Evolutionary conservation across 192 early-diverging fungal species (phyloP).

Genomic region (Haplosporangium gracile): DNA sequence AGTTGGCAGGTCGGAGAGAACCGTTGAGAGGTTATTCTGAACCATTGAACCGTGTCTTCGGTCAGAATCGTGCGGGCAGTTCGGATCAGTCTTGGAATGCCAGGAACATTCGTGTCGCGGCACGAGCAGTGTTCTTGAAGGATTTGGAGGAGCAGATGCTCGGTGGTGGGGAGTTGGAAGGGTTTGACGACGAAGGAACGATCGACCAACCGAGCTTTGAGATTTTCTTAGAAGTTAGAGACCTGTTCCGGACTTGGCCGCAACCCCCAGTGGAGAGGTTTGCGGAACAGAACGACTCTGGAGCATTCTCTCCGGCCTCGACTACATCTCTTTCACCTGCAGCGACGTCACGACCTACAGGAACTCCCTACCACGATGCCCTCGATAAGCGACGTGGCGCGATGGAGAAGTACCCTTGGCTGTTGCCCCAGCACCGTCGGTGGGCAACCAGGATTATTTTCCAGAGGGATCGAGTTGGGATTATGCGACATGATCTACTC

Average conservation of each 20-base stretch:
- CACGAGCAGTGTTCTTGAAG: conserved; percentile 62
- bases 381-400: conserved; percentile 3
- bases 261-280: conserved; percentile 34
- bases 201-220: conserved; percentile 44
- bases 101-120: conserved; percentile 33
- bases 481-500: conserved; percentile 63
- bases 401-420: conserved; percentile 52
- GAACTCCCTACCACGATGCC: not conserved
- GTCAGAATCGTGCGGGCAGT: not conserved
- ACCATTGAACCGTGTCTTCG: conserved; percentile 8
- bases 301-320: not conserved
- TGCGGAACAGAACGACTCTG: not conserved
- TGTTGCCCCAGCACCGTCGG: conserved; percentile 54
- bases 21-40: conserved; percentile 27
- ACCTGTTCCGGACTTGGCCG: conserved; percentile 33
- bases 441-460: conserved; percentile 62
- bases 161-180: conserved; percentile 33
- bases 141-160: conserved; percentile 62
- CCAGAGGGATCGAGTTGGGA: conserved; percentile 61
- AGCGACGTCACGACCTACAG: not conserved
- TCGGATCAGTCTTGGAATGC: not conserved
- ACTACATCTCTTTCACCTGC: not conserved
- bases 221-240: conserved; percentile 51
- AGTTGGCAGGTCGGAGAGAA: not conserved
- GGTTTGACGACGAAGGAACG: conserved; percentile 39